A percentile compares a stretch with the other conserved stretches of the same genome.
Evolutionary conservation across 176 grass and related monocot species (phyloP).

Genomic region (Otatea glauca): DNA sequence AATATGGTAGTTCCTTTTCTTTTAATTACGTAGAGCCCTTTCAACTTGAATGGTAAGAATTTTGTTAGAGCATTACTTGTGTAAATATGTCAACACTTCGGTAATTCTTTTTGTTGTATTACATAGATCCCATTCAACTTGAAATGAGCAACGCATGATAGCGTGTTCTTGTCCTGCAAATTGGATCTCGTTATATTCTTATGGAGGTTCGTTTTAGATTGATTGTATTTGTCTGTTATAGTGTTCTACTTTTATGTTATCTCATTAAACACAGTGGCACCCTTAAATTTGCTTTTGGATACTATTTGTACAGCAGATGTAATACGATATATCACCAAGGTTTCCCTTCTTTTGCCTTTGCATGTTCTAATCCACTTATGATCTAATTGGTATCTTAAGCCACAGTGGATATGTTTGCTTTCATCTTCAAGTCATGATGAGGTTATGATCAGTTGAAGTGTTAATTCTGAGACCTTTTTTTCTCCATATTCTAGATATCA

Average conservation of each 20-base stretch:
- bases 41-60: slow-evolving; percentile 2
- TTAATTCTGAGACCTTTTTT: slow-evolving; percentile 3
- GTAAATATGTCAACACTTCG: neutral
- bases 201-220: neutral
- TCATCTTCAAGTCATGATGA: slow-evolving; percentile 14
- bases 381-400: neutral
- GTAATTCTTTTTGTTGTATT: neutral
- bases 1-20: neutral
- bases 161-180: neutral
- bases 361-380: neutral
- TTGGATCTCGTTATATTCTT: neutral
- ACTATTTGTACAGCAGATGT: neutral
- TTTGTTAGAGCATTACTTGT: slow-evolving; percentile 1
- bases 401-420: neutral
- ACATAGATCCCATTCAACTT: neutral
- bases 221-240: neutral
- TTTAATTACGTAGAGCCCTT: neutral
- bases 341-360: neutral
- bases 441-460: neutral
- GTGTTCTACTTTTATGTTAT: neutral
- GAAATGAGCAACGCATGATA: slow-evolving; percentile 3
- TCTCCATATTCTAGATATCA: slow-evolving; percentile 25
- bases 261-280: neutral
- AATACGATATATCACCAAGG: neutral
- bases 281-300: neutral